Evolutionary conservation across 306 rosid genomes (phyloP).

Genomic region (Acacia acuminata): DNA sequence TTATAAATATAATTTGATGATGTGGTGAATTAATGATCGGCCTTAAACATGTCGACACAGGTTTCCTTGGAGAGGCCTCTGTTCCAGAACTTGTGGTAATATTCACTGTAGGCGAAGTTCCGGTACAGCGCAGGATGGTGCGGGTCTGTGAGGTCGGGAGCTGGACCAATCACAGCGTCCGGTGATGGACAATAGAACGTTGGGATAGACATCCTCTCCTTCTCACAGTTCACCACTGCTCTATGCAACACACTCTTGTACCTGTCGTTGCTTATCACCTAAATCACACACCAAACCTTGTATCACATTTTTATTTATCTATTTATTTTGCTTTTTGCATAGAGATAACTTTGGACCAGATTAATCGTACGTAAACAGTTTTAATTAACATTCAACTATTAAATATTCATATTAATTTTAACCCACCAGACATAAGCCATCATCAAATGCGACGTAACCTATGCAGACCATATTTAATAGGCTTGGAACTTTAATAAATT

Average conservation of each 20-base stretch:
- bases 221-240: conserved; percentile 66
- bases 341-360: too few relatives aligned
- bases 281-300: not conserved
- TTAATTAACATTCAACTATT: too few relatives aligned
- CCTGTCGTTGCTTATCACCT: conserved; percentile 51
- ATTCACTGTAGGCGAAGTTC: conserved; percentile 58
- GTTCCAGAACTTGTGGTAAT: conserved; percentile 76
- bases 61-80: conserved; percentile 49
- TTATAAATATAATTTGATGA: not conserved
- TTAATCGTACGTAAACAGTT: too few relatives aligned
- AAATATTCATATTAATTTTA: too few relatives aligned
- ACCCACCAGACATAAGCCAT: too few relatives aligned
- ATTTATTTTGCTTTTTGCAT: too few relatives aligned
- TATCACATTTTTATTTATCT: not conserved
- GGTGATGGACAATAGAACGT: conserved; percentile 81
- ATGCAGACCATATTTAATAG: not conserved
- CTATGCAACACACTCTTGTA: conserved; percentile 93
- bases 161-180: conserved; percentile 63
- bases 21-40: not conserved
- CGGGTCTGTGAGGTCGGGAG: conserved; percentile 45
- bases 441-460: not conserved
- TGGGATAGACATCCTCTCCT: conserved; percentile 78
- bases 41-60: conserved; percentile 38
- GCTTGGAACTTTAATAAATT: not conserved
- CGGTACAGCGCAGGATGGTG: conserved; percentile 48